Percentiles rank a stretch among this genome's conserved stretches.
Evolutionary conservation across 352 stramenopile species (phyloP).

Genomic region (Pythium guiyangense): DNA sequence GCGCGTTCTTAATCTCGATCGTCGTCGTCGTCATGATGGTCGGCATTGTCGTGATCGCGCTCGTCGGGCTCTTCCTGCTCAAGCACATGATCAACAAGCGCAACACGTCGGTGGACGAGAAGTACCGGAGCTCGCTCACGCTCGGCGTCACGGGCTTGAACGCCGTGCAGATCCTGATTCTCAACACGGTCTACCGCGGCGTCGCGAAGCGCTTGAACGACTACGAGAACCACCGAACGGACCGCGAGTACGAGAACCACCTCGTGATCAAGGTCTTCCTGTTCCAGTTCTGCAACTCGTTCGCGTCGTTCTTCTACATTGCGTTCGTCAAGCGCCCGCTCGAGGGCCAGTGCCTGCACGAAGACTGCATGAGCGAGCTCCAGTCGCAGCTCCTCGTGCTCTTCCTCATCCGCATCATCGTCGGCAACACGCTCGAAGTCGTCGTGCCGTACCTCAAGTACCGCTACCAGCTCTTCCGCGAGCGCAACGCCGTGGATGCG

Average conservation of each 20-base stretch:
- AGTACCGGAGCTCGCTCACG: conserved; percentile 42
- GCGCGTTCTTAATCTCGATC: conserved; percentile 49
- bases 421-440: conserved; percentile 89
- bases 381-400: conserved; percentile 89
- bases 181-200: conserved; percentile 91
- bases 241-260: conserved; percentile 85
- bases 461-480: conserved; percentile 53
- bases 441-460: conserved; percentile 84
- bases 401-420: conserved; percentile 91
- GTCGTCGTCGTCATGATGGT: conserved; percentile 75
- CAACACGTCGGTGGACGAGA: conserved; percentile 21
- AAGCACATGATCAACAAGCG: conserved; percentile 73
- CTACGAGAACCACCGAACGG: conserved; percentile 91
- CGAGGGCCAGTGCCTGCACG: conserved; percentile 76
- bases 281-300: conserved; percentile 98
- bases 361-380: conserved; percentile 84
- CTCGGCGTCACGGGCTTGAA: conserved; percentile 57
- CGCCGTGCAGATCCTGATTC: conserved; percentile 90
- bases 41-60: conserved; percentile 57
- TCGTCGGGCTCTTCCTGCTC: conserved; percentile 64
- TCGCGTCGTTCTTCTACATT: conserved; percentile 97
- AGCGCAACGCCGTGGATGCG: conserved; percentile 28
- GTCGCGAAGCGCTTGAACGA: conserved; percentile 93
- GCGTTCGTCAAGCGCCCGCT: conserved; percentile 57
- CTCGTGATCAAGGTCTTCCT: conserved; percentile 98